A percentile compares a stretch with the other conserved stretches of the same genome.
Conservation (phyloP, 2,329 filamentous ascomycete genomes). For the Domatiomyces catenatus region DNA sequence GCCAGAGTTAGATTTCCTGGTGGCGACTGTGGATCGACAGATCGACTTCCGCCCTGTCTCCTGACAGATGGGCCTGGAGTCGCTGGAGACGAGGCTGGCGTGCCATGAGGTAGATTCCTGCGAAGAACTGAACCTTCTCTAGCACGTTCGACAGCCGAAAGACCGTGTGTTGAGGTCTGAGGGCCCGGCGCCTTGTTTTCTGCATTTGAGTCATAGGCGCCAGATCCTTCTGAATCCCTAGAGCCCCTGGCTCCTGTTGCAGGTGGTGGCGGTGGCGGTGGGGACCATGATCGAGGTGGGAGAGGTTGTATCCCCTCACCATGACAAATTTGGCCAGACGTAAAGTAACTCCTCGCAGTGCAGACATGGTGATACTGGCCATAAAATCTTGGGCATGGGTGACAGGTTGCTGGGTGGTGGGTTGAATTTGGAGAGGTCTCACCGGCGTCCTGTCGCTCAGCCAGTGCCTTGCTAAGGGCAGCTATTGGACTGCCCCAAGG, state of each 20-base stretch:
- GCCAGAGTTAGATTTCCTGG: background rate
- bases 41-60: background rate
- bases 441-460: background rate
- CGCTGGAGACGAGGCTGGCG: background rate
- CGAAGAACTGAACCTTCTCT: background rate
- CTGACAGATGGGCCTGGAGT: background rate
- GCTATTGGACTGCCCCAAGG: background rate
- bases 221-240: background rate
- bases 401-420: slow-evolving; percentile 2
- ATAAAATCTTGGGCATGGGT: slow-evolving; percentile 6
- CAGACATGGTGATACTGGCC: slow-evolving; percentile 9
- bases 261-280: too few relatives aligned
- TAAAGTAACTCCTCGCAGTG: background rate
- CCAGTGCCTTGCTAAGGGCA: background rate
- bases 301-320: background rate
- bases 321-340: background rate
- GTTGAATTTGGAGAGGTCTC: slow-evolving; percentile 1
- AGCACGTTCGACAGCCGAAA: background rate
- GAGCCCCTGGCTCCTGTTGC: background rate
- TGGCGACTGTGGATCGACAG: background rate
- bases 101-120: background rate
- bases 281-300: background rate
- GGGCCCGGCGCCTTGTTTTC: background rate
- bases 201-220: background rate
- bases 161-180: background rate